Evolutionary conservation across 345 rosid genomes (phyloP), one percentile per base, ranked within the genome.

Genomic region (Lepidium aucheri): DNA sequence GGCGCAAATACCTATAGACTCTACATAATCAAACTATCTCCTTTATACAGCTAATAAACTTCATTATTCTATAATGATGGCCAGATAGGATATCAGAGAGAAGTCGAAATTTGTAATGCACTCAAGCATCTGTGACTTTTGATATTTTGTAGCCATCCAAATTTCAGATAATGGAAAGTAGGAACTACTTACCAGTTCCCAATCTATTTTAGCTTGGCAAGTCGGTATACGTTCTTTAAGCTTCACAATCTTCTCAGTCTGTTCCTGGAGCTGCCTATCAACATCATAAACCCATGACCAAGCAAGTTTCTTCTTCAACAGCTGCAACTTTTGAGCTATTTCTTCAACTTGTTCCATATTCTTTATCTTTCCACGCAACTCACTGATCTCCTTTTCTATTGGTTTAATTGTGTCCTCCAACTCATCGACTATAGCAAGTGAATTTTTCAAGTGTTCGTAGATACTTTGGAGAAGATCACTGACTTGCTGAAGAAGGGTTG

Each of bases 401-500:
- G 99, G 99, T 67, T 68, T 84, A 68, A 94, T 90, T n/a, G 80
- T 65, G 24, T 68, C 74, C 77, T 86, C 96, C 81, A 88, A 51
- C 56, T 88, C 96, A 43, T 72, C 84, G 40, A 94, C 81, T 76
- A 82, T 76, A 1, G 77, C 84, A 64, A 76, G 78, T 18, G 95
- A 90, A 32, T 80, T 64, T 38, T 60, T 70, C 84, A 94, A 76
- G 60, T 80, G 77, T 44, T 84, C 84, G n/a, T 53, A 56, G 43
- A 85, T 86, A 72, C 79, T 80, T 80, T 80, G 80, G 40, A 94
- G 79, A 65, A 90, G 94, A 76, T 94, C 99, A 77, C 80, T 80
- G 33, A 94, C 97, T 84, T 85, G 94, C 76, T 94, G 97, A 73
- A 94, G 99, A 72, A 90, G 92, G 15, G 99, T 86, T 62, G 97